These are phyloP conservation scores for Onygenales sp. DNA, from an alignment of 2,329 filamentous ascomycete genomes.

Conservation along the genomic window DNA sequence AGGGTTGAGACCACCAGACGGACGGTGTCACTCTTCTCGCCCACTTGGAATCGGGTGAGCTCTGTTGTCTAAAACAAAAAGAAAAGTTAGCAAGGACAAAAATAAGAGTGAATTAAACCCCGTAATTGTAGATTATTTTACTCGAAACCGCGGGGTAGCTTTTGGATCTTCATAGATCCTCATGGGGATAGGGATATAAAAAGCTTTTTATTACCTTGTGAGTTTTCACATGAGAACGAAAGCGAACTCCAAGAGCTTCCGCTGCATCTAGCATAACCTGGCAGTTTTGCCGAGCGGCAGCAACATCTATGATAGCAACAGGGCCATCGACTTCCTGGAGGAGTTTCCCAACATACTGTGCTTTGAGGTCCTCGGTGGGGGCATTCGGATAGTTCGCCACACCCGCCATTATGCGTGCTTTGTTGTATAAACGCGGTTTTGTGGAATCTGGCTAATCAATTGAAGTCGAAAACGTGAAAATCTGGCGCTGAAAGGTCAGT, in stretches of 20 bases:
- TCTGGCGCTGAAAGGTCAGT: too few species aligned
- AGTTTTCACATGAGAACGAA: constrained; percentile 70
- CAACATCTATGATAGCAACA: constrained; percentile 56
- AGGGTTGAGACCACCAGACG: constrained; percentile 64
- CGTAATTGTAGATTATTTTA: too few species aligned
- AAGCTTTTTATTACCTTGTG: constrained; percentile 45
- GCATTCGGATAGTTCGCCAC: constrained; percentile 12
- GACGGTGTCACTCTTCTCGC: constrained; percentile 39
- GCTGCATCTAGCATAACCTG: constrained; percentile 58
- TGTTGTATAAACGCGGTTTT: not conserved
- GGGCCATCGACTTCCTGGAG: constrained; percentile 55
- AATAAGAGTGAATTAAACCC: too few species aligned
- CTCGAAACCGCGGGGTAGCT: too few species aligned
- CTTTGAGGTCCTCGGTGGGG: constrained; percentile 7
- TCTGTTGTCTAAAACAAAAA: constrained; percentile 43
- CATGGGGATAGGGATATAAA: not conserved
- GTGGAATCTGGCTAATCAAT: too few species aligned
- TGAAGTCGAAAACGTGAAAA: too few species aligned
- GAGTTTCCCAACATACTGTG: constrained; percentile 47
- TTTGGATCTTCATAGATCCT: not conserved
- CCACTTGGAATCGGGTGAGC: constrained; percentile 58
- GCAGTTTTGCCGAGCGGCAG: constrained; percentile 58
- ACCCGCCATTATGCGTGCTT: constrained; percentile 5
- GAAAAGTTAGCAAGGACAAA: constrained; percentile 3
- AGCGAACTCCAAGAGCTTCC: constrained; percentile 50